Evolutionary conservation across 805 yeast genomes (phyloP), one percentile per base, ranked within the genome.

Genomic region (Teunomyces pallodes): DNA sequence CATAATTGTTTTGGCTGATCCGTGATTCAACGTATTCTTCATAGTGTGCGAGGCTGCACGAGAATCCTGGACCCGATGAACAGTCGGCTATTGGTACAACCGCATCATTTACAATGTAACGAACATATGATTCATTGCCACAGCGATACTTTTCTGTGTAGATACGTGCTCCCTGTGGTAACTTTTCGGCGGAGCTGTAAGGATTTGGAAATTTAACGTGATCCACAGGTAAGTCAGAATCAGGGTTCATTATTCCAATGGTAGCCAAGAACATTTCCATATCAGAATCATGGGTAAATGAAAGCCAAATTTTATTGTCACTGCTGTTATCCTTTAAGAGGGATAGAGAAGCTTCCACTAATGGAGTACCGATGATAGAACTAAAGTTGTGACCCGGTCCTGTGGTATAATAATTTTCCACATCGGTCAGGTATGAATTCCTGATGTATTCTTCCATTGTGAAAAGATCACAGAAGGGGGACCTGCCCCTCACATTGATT

Each of bases 201-300:
- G 73, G 66, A 48, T 75, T 66, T 43, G 73, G 72, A 65, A 80
- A 80, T 6, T 72, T 72, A 42, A 81, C 72, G 43, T 69, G 66
- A 51, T 71, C 72, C 4, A 75, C 60, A 3, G 83, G 75, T 38
- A 81, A 70, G 35, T 71, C 69, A 3, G 65, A 54, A 16, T 60
- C 68, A 6, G 79, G 71, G 53, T 72, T 69, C 48, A 76, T 50
- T 52, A 87, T 61, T 6, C 89, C 90, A 41, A 87, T 65, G 2
- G 92, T 86, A 26, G 88, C 70, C 56, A 83, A 68, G 55, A 76
- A 82, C 36, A 83, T 70, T 53, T 82, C 71, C 39, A 87, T 64
- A 53, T 84, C 86, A 33, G 85, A 77, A 61, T 89, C 96, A 60
- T 89, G 96, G 12, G 88, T 75, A 70, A 87, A 84, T 54, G 82